Evolutionary conservation across 257 asterid species (phyloP).

Genomic region (Solanum rostratum): DNA sequence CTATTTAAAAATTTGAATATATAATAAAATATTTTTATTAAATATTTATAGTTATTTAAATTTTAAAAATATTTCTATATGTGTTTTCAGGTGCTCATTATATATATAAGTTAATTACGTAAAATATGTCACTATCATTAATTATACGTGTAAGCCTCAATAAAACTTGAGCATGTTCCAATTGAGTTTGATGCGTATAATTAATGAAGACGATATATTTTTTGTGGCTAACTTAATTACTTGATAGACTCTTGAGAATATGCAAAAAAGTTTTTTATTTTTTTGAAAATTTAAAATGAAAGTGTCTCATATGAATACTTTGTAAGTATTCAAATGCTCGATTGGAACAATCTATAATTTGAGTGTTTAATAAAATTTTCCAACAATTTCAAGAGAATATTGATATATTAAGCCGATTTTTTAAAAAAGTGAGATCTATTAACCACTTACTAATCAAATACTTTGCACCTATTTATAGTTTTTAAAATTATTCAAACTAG

Average conservation of each 20-base stretch:
- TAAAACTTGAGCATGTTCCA: neutral
- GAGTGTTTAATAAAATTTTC: neutral
- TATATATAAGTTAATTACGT: neutral
- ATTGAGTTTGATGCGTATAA: neutral
- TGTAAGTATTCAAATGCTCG: neutral
- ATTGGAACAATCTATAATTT: neutral
- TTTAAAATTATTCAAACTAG: too few relatives aligned
- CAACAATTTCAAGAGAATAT: neutral
- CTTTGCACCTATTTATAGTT: too few relatives aligned
- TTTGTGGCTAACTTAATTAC: neutral
- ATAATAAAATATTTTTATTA: too few relatives aligned
- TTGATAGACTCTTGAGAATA: neutral
- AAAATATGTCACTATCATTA: neutral
- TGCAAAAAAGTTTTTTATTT: neutral
- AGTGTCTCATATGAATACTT: neutral
- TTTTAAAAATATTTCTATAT: neutral
- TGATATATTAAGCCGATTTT: neutral
- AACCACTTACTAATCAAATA: neutral
- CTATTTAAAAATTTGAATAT: too few relatives aligned
- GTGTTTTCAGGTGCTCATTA: neutral
- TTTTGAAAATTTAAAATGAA: neutral
- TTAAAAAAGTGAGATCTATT: neutral
- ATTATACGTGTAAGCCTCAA: neutral
- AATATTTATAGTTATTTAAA: neutral
- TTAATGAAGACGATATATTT: neutral